Conservation (phyloP, 164 flowering plant species). For the Litsea cubeba region DNA sequence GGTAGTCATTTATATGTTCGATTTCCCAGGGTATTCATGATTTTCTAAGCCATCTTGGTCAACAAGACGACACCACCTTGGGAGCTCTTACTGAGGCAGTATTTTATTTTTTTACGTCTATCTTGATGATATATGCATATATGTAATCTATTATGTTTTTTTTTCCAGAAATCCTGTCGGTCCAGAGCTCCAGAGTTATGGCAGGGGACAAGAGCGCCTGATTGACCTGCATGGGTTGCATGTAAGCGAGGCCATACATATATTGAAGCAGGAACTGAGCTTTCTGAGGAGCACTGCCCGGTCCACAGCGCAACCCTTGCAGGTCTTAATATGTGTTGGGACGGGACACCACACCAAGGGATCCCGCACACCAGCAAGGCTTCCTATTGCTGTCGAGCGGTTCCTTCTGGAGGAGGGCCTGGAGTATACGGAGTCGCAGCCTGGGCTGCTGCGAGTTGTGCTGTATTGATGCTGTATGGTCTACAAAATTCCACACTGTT, state of each 20-base stretch:
- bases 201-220: slow-evolving; percentile 69
- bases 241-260: slow-evolving; percentile 82
- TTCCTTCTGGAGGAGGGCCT: slow-evolving; percentile 88
- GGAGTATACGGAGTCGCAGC: slow-evolving; percentile 80
- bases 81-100: background rate
- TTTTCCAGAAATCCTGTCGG: slow-evolving; percentile 55
- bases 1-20: no score
- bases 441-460: slow-evolving; percentile 93
- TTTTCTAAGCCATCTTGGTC: no score
- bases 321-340: slow-evolving; percentile 83
- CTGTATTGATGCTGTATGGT: slow-evolving; percentile 53
- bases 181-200: slow-evolving; percentile 41
- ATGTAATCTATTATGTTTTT: no score
- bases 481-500: slow-evolving; percentile 21
- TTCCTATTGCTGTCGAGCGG: slow-evolving; percentile 81
- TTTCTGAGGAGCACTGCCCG: slow-evolving; percentile 66
- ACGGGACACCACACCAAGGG: slow-evolving; percentile 98
- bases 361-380: slow-evolving; percentile 80
- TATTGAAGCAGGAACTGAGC: slow-evolving; percentile 71
- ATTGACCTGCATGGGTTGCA: slow-evolving; percentile 94
- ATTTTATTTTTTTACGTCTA: no score
- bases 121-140: no score
- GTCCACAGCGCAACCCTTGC: slow-evolving; percentile 65
- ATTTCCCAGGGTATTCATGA: no score
- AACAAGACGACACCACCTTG: background rate